Evolutionary conservation across 305 asterid species (phyloP).

Genomic region (Andrographis paniculata): DNA sequence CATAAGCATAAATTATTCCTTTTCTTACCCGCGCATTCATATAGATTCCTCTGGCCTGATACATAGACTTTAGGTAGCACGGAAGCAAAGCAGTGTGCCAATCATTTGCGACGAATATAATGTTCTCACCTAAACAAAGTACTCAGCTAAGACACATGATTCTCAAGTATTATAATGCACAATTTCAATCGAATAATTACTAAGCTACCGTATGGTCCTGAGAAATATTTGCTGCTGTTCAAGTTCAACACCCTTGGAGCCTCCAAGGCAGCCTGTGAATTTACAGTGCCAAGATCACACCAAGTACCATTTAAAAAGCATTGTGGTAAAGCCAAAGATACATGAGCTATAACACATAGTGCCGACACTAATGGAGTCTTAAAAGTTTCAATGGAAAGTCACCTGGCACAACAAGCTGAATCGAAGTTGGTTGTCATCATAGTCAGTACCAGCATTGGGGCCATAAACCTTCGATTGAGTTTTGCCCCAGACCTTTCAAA

Average conservation of each 20-base stretch:
- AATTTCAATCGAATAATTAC: not conserved
- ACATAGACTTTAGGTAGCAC: constrained; percentile 70
- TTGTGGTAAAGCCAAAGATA: too few relatives aligned
- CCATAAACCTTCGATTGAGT: constrained; percentile 78
- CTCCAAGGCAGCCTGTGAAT: constrained; percentile 82
- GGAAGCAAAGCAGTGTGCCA: constrained; percentile 96
- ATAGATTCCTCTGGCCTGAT: constrained; percentile 78
- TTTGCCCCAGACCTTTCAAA: constrained; percentile 72
- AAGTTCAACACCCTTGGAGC: constrained; percentile 72
- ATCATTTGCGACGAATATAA: constrained; percentile 81
- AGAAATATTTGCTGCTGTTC: constrained; percentile 51
- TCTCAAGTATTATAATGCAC: constrained; percentile 3
- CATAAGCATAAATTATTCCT: not conserved
- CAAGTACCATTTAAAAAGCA: too few relatives aligned
- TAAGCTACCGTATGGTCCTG: constrained; percentile 76
- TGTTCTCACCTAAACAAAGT: constrained; percentile 60
- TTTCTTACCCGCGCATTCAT: constrained; percentile 51
- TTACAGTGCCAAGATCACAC: constrained; percentile 1
- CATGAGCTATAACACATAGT: too few relatives aligned
- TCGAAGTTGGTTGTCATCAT: constrained; percentile 70
- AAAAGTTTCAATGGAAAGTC: constrained; percentile 9
- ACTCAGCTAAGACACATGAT: constrained; percentile 2
- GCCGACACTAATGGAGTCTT: too few relatives aligned
- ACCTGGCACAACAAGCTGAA: constrained; percentile 85
- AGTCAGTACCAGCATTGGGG: constrained; percentile 74